Base-by-base conservation (phyloP, 441 rosid species). In the Corymbia calophylla region DNA sequence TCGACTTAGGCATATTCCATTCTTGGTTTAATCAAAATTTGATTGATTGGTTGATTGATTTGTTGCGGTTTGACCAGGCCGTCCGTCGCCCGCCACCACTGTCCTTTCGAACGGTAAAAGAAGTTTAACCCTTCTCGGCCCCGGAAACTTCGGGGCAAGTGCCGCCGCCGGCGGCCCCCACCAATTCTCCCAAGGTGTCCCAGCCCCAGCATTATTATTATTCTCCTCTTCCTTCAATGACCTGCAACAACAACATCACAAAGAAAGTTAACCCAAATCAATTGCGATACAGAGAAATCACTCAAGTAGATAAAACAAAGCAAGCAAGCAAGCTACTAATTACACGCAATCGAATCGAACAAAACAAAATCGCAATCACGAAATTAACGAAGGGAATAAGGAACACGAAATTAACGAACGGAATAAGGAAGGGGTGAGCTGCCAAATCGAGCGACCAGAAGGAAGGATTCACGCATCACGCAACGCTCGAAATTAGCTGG, bases 401-500 rank as follows among this genome's bases (percentile, higher is more conserved):
- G 13, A 62, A 5, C 44, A 39, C 44, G 44, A 39, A 39, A 39
- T 39, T 62, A 29, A 62, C 14, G 70, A 13, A 6, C 18, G 32
- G 18, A 39, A 39, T 39, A 39, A 4, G 44, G 13, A 62, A 5
- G 3, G 56, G 6, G 70, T 44, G 84, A 44, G 13, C 84, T 12
- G 84, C 84, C 51, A 39, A 39, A 77, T 77, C 51, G 14, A 62
- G 70, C 18, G 32, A 14, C 32, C 32, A 6, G 70, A 12, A 44
- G n/a, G 51, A 77, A 44, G 51, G 84, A 44, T 44, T 77, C 84
- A 77, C 84, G n/a, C 51, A 39, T 77, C 84, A 77, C 84, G 51
- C 84, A 58, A 19, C 23, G 81, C 6, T 35, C 48, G 47, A 9
- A 19, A 23, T 77, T 77, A 13, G 84, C 84, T 44, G 84, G 84